These are phyloP conservation scores for Phytopythium helicoides DNA, from an alignment of 352 stramenopile genomes.

Conservation along the genomic window DNA sequence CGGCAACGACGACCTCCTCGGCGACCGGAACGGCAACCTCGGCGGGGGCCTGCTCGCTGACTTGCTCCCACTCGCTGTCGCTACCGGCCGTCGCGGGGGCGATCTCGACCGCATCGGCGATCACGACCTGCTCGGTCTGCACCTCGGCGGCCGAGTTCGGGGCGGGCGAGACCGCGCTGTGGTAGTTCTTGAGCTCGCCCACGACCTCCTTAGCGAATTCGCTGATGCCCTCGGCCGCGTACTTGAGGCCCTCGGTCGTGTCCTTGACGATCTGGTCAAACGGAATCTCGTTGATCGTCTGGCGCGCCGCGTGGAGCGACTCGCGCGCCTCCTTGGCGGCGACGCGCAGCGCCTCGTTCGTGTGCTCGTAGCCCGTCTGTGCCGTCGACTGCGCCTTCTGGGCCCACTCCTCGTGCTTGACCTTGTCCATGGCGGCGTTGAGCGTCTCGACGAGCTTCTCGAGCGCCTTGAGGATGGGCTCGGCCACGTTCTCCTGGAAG, in stretches of 20 bases:
- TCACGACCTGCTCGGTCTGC: conserved; percentile 22
- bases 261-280: conserved; percentile 84
- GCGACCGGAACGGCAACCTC: conserved; percentile 21
- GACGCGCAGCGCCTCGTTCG: conserved; percentile 61
- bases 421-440: conserved; percentile 76
- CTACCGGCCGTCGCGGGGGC: conserved; percentile 17
- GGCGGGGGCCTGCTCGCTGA: conserved; percentile 32
- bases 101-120: conserved; percentile 23
- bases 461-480: conserved; percentile 77
- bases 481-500: conserved; percentile 80
- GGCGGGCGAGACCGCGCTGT: conserved; percentile 26
- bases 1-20: conserved; percentile 37
- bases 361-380: conserved; percentile 51
- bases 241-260: conserved; percentile 77
- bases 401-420: conserved; percentile 77
- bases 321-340: conserved; percentile 56
- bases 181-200: conserved; percentile 64
- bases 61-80: conserved; percentile 75
- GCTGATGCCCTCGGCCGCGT: conserved; percentile 62
- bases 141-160: conserved; percentile 16
- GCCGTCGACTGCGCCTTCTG: conserved; percentile 42
- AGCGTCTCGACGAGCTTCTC: conserved; percentile 82
- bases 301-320: conserved; percentile 41
- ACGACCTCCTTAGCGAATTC: conserved; percentile 78
- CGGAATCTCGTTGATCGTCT: conserved; percentile 76